Percentiles rank a stretch among this genome's conserved stretches.
These are phyloP conservation scores for Fusarium palustre DNA, from an alignment of 2,329 filamentous ascomycete species.

Conservation along the genomic window DNA sequence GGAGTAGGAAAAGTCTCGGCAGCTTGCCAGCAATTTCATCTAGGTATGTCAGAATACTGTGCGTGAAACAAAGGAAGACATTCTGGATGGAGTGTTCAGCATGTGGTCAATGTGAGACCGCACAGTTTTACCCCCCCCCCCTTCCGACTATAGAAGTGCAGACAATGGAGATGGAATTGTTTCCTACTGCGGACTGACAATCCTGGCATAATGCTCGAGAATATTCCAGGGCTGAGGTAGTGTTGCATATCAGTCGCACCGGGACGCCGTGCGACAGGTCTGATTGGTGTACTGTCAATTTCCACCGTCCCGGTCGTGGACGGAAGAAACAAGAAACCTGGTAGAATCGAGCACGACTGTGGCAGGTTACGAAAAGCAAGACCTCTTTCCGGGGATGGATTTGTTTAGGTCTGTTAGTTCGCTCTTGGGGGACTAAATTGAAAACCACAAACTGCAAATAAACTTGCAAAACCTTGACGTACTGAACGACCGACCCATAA, in stretches of 20 bases:
- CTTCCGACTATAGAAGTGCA: conserved; percentile 30
- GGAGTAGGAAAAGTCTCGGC: conserved; percentile 33
- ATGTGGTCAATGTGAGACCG: conserved; percentile 30
- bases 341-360: conserved; percentile 14
- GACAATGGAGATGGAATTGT: conserved; percentile 4
- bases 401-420: not conserved
- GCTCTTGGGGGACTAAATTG: not conserved
- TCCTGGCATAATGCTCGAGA: conserved; percentile 7
- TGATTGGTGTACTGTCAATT: conserved; percentile 34
- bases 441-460: not conserved
- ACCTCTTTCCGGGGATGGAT: not conserved
- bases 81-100: conserved; percentile 8
- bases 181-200: conserved; percentile 17
- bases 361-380: conserved; percentile 6
- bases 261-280: conserved; percentile 29
- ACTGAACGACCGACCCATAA: not conserved
- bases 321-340: conserved; percentile 37
- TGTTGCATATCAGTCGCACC: conserved; percentile 28
- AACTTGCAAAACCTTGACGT: not conserved
- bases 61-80: conserved; percentile 14
- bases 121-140: conserved; percentile 38
- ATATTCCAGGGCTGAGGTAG: conserved; percentile 20
- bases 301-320: conserved; percentile 41
- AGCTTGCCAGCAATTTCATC: conserved; percentile 29
- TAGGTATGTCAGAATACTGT: conserved; percentile 30